Conservation (phyloP, 2,329 filamentous ascomycete genomes). For the Alternaria tenuissima region DNA sequence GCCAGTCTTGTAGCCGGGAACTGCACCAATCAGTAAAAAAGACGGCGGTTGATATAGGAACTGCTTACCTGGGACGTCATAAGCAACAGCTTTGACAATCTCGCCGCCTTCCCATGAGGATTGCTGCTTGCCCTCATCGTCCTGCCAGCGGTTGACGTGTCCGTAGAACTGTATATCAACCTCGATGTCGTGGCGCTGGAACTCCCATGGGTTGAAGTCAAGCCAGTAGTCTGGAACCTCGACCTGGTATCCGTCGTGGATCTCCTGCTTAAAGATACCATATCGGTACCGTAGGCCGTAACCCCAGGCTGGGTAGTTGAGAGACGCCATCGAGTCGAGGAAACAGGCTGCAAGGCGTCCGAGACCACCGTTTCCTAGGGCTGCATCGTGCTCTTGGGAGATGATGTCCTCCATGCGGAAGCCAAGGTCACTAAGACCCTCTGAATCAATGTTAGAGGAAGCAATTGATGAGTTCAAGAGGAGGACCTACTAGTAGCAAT, state of each 20-base stretch:
- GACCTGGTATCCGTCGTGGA: slow-evolving; percentile 96
- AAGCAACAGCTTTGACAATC: slow-evolving; percentile 89
- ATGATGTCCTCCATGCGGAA: slow-evolving; percentile 98
- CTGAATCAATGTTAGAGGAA: slow-evolving; percentile 56
- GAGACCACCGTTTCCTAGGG: slow-evolving; percentile 93
- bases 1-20: slow-evolving; percentile 87
- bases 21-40: slow-evolving; percentile 56
- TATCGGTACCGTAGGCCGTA: slow-evolving; percentile 96
- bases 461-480: not conserved
- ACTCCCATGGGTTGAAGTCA: slow-evolving; percentile 99
- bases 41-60: too few relatives aligned
- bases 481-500: slow-evolving; percentile 73
- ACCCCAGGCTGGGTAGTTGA: slow-evolving; percentile 97
- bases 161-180: slow-evolving; percentile 99
- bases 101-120: slow-evolving; percentile 92
- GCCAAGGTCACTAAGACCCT: slow-evolving; percentile 85
- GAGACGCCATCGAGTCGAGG: slow-evolving; percentile 90
- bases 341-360: slow-evolving; percentile 96
- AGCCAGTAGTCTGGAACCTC: slow-evolving; percentile 99
- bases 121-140: slow-evolving; percentile 77
- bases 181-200: slow-evolving; percentile 91
- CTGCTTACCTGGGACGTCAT: slow-evolving; percentile 71
- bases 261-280: slow-evolving; percentile 98
- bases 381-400: slow-evolving; percentile 92
- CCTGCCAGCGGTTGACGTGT: slow-evolving; percentile 73